These are phyloP conservation scores for Arthrobotrys sphaeroides DNA, from an alignment of 2,329 filamentous ascomycete species.

Conservation along the genomic window DNA sequence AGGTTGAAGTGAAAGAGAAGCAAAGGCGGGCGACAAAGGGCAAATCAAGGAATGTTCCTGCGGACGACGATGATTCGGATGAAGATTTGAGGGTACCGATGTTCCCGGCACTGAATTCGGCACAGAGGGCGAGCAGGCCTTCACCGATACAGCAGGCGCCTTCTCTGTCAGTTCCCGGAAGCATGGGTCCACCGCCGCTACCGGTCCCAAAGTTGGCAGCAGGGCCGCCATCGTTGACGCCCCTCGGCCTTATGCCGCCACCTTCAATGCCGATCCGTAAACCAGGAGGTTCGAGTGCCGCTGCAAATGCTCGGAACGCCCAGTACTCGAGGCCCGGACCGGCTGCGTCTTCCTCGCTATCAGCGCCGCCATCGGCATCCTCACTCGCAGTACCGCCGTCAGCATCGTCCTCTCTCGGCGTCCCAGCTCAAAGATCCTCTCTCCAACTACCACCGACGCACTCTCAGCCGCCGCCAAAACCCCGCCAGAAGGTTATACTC, in stretches of 20 bases:
- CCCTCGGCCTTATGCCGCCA: constrained; percentile 58
- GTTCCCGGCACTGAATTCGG: constrained; percentile 67
- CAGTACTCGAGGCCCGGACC: constrained; percentile 25
- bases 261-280: constrained; percentile 62
- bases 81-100: constrained; percentile 60
- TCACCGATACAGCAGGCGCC: constrained; percentile 35
- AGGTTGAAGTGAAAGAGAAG: neutral
- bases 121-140: constrained; percentile 64
- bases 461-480: constrained; percentile 46
- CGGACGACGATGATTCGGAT: constrained; percentile 32
- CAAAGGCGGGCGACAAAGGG: neutral
- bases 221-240: constrained; percentile 52
- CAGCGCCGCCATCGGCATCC: neutral
- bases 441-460: constrained; percentile 52
- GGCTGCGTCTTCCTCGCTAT: neutral
- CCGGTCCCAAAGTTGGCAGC: constrained; percentile 31
- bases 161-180: constrained; percentile 48
- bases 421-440: constrained; percentile 22
- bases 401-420: constrained; percentile 25
- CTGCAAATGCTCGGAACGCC: constrained; percentile 47
- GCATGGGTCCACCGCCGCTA: constrained; percentile 50
- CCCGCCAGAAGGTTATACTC: constrained; percentile 77
- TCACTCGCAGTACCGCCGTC: constrained; percentile 10
- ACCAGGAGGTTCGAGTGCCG: constrained; percentile 57
- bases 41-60: neutral